Percentiles rank a stretch among this genome's conserved stretches.
Conservation (phyloP, 176 grass and related monocot species). For the Musa schizocarpa region DNA sequence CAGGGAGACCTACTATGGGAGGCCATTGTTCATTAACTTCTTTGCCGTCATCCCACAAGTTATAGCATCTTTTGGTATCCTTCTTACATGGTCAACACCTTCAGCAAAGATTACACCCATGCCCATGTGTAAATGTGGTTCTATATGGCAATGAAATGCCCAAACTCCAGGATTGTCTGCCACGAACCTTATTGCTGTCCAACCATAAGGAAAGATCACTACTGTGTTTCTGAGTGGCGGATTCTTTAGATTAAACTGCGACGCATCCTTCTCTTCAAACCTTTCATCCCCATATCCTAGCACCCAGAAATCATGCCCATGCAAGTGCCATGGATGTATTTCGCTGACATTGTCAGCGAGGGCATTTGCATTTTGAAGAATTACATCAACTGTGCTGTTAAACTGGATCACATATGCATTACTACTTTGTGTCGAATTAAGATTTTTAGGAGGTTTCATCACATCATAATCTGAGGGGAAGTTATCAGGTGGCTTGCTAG, state of each 20-base stretch:
- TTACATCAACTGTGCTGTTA: slow-evolving; percentile 41
- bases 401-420: slow-evolving; percentile 26
- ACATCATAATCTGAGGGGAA: slow-evolving; percentile 49
- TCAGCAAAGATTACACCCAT: slow-evolving; percentile 70
- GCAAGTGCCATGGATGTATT: slow-evolving; percentile 75
- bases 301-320: slow-evolving; percentile 88
- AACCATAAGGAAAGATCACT: slow-evolving; percentile 62
- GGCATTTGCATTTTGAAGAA: slow-evolving; percentile 73
- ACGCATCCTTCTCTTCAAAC: slow-evolving; percentile 18
- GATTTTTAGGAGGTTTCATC: slow-evolving; percentile 41
- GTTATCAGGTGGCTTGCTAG: slow-evolving; percentile 31
- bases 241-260: slow-evolving; percentile 36
- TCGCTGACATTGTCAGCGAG: slow-evolving; percentile 30
- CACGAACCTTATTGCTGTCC: slow-evolving; percentile 49
- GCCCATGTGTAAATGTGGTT: slow-evolving; percentile 74
- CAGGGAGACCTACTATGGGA: neutral
- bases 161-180: slow-evolving; percentile 68
- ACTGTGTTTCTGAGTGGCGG: slow-evolving; percentile 73
- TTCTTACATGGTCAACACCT: slow-evolving; percentile 27
- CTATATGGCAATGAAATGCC: slow-evolving; percentile 92
- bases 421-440: slow-evolving; percentile 26
- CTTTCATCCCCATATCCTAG: slow-evolving; percentile 57
- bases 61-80: slow-evolving; percentile 46
- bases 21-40: slow-evolving; percentile 15
- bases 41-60: slow-evolving; percentile 35